Percentiles rank a stretch among this genome's conserved stretches.
Evolutionary conservation across 176 grass and related monocot genomes (phyloP).

Genomic region (Elaeis guineensis): DNA sequence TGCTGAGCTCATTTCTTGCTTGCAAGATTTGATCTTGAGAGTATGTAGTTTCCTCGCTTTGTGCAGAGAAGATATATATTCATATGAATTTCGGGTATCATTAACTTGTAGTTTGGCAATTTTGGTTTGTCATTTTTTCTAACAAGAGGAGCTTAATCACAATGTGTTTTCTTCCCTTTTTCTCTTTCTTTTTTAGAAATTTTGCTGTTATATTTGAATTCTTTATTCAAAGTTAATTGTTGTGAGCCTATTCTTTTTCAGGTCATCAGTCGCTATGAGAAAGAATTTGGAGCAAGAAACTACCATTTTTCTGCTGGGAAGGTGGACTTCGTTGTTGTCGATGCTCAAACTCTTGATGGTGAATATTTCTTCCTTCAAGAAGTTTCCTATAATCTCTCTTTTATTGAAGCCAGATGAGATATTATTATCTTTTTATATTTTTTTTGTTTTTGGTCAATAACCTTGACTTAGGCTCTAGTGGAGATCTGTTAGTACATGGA

Average conservation of each 20-base stretch:
- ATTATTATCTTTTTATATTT: background rate
- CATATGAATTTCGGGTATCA: too few species aligned
- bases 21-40: too few species aligned
- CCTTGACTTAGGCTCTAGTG: background rate
- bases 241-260: slow-evolving; percentile 23
- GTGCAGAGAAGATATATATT: too few species aligned
- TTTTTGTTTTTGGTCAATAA: background rate
- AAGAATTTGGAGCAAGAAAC: slow-evolving; percentile 85
- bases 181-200: background rate
- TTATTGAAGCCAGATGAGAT: background rate
- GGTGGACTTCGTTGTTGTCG: slow-evolving; percentile 80
- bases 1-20: too few species aligned
- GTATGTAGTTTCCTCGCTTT: too few species aligned
- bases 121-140: too few species aligned
- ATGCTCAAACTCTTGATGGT: slow-evolving; percentile 99
- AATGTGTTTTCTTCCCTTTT: background rate
- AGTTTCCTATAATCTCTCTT: background rate
- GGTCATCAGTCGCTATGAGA: slow-evolving; percentile 73
- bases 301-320: slow-evolving; percentile 64
- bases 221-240: slow-evolving; percentile 1
- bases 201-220: background rate
- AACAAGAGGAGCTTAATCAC: too few species aligned
- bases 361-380: slow-evolving; percentile 21
- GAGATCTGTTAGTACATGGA: background rate
- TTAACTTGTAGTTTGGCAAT: too few species aligned